These are phyloP conservation scores for Globisporangium nodosum DNA, from an alignment of 352 stramenopile genomes.

Conservation along the genomic window DNA sequence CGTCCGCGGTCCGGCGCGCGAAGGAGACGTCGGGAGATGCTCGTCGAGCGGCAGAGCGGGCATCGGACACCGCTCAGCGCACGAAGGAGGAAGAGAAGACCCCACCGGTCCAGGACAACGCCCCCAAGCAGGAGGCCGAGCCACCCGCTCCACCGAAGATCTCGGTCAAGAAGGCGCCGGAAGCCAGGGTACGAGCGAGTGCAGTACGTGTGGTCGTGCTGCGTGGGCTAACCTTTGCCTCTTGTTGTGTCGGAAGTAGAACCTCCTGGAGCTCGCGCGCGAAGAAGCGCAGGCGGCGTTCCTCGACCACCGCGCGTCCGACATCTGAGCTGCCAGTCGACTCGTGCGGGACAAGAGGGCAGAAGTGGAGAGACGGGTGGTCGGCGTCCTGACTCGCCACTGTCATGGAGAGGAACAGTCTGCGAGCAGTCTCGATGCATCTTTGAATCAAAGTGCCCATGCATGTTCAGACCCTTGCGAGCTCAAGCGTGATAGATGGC, in stretches of 20 bases:
- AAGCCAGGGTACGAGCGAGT: constrained; percentile 4
- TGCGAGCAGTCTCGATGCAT: too few relatives aligned
- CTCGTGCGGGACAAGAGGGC: too few relatives aligned
- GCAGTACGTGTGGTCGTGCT: background rate
- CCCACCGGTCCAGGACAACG: background rate
- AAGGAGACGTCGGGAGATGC: constrained; percentile 15
- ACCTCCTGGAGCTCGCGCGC: constrained; percentile 34
- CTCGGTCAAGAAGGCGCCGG: constrained; percentile 35
- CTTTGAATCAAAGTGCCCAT: too few relatives aligned
- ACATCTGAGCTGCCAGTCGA: constrained; percentile 16
- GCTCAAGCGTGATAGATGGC: too few relatives aligned
- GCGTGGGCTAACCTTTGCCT: background rate
- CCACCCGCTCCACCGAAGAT: constrained; percentile 10
- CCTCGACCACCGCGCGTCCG: constrained; percentile 14
- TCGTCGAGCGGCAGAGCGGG: background rate
- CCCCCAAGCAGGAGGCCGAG: background rate
- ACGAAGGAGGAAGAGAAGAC: constrained; percentile 1
- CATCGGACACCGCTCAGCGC: background rate
- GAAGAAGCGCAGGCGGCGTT: constrained; percentile 31
- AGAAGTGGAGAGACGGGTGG: too few relatives aligned
- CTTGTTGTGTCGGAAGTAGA: constrained; percentile 16
- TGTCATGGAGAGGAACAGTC: too few relatives aligned
- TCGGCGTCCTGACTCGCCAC: too few relatives aligned
- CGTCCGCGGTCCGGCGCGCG: constrained; percentile 26
- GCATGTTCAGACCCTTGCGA: too few relatives aligned